Base-by-base conservation (phyloP, 306 rosid genomes). In the Rosa chinensis region DNA sequence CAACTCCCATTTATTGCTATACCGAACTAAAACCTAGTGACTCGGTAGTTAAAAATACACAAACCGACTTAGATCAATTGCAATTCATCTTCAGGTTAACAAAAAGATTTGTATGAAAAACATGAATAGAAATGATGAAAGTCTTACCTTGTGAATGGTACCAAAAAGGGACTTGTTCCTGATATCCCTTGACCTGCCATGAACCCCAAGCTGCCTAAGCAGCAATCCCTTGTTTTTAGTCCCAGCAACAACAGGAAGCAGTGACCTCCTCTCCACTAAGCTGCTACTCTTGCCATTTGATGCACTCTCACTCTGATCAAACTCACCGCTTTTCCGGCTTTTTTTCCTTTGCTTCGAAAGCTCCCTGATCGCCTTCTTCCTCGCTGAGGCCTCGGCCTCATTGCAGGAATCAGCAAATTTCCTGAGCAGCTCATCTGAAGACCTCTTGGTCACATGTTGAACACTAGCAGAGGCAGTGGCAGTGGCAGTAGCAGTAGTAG, bases 361-460 rank as follows among this genome's bases (percentile, higher is more conserved):
- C 37, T 80, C 21, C 78, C 79, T 75, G 50, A 48, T 45, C 45
- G 83, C 75, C 49, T 55, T 86, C 78, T 73, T 86, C 14, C 32
- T 64, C 0, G 61, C 76, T 2, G 76, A 12, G 37, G 61, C 83
- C 49, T 44, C 49, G 1, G 72, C 71, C 42, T 82, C 82, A 0
- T 78, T 77, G n/a, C 72, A 88, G 0, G 63, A 78, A 35, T 76
- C 80, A 0, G 97, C 96, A 75, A 95, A 95, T 69, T 95, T 95
- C 11, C 86, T 77, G 10, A 95, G 95, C 52, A 95, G 83, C 83
- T 95, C 90, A n/a, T 92, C 95, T 3, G 99, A 95, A 50, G 98
- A 91, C 52, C 87, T 91, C 83, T 91, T 92, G 64, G 83, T 85
- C 0, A 95, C 86, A 44, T 78, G 93, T 63, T 95, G 99, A 76